Evolutionary conservation across 805 yeast species (phyloP).

Genomic region (Ogataea thermomethanolica): DNA sequence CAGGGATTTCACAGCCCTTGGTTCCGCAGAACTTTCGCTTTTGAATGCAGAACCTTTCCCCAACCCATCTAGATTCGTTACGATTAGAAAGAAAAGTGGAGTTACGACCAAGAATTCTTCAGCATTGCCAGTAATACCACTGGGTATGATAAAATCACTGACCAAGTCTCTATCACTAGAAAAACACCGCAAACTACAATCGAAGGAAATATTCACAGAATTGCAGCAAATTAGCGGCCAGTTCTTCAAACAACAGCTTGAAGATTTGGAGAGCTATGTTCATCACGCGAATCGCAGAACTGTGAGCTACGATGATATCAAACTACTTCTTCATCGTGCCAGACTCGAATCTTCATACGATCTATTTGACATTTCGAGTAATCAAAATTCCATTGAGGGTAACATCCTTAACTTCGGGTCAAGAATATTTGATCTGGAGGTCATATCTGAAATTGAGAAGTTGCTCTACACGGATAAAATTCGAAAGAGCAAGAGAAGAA

Average conservation of each 20-base stretch:
- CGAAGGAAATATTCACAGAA: constrained; percentile 23
- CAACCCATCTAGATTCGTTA: constrained; percentile 16
- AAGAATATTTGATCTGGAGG: constrained; percentile 23
- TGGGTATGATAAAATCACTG: constrained; percentile 15
- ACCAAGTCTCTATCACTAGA: constrained; percentile 18
- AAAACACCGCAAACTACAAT: constrained; percentile 16
- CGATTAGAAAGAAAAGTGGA: constrained; percentile 12
- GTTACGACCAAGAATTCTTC: neutral
- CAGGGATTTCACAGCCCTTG: neutral
- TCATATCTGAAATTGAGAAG: constrained; percentile 26
- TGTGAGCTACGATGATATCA: constrained; percentile 34
- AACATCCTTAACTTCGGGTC: constrained; percentile 17
- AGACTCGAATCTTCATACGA: constrained; percentile 19
- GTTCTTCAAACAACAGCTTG: constrained; percentile 35
- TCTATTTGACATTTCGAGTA: constrained; percentile 9
- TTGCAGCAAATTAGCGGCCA: constrained; percentile 34
- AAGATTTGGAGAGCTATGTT: constrained; percentile 35
- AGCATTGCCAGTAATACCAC: constrained; percentile 10
- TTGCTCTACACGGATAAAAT: constrained; percentile 22
- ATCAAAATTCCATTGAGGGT: constrained; percentile 10
- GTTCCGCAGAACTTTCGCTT: constrained; percentile 20
- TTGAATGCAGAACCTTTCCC: constrained; percentile 4
- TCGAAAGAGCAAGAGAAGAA: constrained; percentile 9
- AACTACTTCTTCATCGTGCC: constrained; percentile 33
- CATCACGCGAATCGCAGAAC: constrained; percentile 30